These are phyloP conservation scores for Cubamyces lactineus DNA, from an alignment of 768 basidiomycete genomes.

Conservation along the genomic window DNA sequence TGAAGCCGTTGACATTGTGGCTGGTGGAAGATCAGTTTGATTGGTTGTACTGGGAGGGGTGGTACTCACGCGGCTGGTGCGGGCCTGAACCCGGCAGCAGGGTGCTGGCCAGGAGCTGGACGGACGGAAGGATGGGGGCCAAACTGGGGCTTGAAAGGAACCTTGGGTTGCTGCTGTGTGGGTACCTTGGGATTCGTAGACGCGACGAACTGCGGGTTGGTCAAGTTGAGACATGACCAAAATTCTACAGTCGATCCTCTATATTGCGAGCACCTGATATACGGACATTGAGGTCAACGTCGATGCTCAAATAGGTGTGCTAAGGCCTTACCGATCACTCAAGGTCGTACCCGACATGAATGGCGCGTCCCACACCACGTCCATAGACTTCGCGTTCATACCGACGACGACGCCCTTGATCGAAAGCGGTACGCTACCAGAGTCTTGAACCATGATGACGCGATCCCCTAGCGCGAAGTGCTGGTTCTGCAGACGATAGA, in stretches of 20 bases:
- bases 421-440: conserved; percentile 87
- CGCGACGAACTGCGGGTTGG: conserved; percentile 81
- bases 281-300: conserved; percentile 13
- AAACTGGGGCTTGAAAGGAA: conserved; percentile 67
- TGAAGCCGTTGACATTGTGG: conserved; percentile 10
- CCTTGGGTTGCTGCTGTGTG: conserved; percentile 45
- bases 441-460: conserved; percentile 95
- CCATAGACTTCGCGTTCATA: conserved; percentile 83
- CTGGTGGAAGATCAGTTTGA: conserved; percentile 10
- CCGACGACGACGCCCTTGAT: conserved; percentile 95
- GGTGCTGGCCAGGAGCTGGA: conserved; percentile 53
- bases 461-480: conserved; percentile 87
- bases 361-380: conserved; percentile 93
- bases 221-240: conserved; percentile 87
- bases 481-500: conserved; percentile 90
- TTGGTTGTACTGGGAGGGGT: not conserved
- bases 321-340: conserved; percentile 66
- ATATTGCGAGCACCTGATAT: conserved; percentile 81
- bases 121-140: conserved; percentile 68
- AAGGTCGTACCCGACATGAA: conserved; percentile 94
- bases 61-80: conserved; percentile 44
- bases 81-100: conserved; percentile 69
- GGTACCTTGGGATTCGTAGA: conserved; percentile 67
- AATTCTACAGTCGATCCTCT: conserved; percentile 90
- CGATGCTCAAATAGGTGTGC: not conserved